Evolutionary conservation across 1,284 basidiomycete species (phyloP), one percentile per base, ranked within the genome.

Genomic region (Ceratobasidium sp.): DNA sequence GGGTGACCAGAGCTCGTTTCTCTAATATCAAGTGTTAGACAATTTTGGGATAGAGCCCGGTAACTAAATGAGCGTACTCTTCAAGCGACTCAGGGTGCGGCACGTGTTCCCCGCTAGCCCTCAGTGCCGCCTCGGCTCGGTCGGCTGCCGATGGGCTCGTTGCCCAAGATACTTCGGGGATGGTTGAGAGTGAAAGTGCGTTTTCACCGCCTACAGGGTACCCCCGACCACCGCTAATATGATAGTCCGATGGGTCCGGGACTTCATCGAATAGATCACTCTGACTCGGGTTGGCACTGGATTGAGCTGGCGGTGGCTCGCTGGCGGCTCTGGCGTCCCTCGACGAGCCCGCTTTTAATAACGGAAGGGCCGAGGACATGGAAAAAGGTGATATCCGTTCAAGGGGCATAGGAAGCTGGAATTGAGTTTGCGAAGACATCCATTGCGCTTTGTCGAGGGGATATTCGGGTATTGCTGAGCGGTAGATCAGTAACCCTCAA

Each of bases 351-450:
- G 18, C 16, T 50, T 67, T 67, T 3, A 53, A 55, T n/a, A 48
- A 48, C 1, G 64, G 64, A 16, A 67, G 64, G 23, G 50, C 50
- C 1, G 64, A 67, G 36, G 64, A 67, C 64, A 67, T 67, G 64
- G 64, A 67, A 32, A 67, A 67, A 9, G 64, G 64, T 10, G 64
- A 67, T 18, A 67, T 34, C 21, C 26, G 64, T 41, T 41, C 50
- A 34, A 55, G 32, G 23, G 50, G 28, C 21, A 39, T 43, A 34
- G 64, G 64, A n/a, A 67, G 48, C 28, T 67, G 64, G 50, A 67
- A 67, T 34, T 67, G 64, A 26, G 50, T 53, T 41, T 67, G 64
- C 16, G 64, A 67, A 12, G 64, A 67, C 64, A 67, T 55, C 64
- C 64, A 67, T 55, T 67, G 64, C 32, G 48, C 50, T 55, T 48